These are phyloP conservation scores for Mycena pura DNA, from an alignment of 768 basidiomycete genomes.

Conservation along the genomic window DNA sequence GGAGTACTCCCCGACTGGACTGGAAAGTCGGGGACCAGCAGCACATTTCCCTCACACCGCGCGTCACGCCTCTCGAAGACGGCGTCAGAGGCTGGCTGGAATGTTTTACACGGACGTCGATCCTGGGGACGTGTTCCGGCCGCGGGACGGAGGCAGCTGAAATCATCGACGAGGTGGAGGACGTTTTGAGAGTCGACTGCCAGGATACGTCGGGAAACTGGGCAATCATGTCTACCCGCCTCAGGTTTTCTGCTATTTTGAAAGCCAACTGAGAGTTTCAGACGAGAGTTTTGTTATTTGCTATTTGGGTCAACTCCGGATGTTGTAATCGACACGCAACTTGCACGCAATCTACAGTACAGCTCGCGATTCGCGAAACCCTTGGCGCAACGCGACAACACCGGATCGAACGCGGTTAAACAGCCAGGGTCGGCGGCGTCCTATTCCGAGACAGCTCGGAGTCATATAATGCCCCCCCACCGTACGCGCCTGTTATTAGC, in stretches of 20 bases:
- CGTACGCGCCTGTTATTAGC: constrained; percentile 18
- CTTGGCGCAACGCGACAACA: too few relatives aligned
- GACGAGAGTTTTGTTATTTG: too few relatives aligned
- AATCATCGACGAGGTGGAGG: constrained; percentile 68
- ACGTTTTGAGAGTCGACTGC: constrained; percentile 62
- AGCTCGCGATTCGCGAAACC: too few relatives aligned
- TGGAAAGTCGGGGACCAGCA: too few relatives aligned
- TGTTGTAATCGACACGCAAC: too few relatives aligned
- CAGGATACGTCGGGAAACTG: constrained; percentile 65
- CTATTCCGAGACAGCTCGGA: too few relatives aligned
- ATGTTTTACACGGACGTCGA: constrained; percentile 67
- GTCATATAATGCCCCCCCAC: constrained; percentile 25
- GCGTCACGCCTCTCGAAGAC: constrained; percentile 58
- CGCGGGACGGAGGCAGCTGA: constrained; percentile 62
- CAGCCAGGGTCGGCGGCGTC: too few relatives aligned
- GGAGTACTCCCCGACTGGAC: too few relatives aligned
- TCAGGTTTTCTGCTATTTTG: constrained; percentile 66
- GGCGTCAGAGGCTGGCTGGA: constrained; percentile 70
- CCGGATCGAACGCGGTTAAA: too few relatives aligned
- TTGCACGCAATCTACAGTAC: too few relatives aligned
- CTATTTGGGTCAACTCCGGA: too few relatives aligned
- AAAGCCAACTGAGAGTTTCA: constrained; percentile 16
- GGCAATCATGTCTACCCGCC: constrained; percentile 75
- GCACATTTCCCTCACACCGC: constrained; percentile 61
- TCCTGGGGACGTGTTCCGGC: constrained; percentile 57